Evolutionary conservation across 2,329 filamentous ascomycete species (phyloP).

Genomic region (Cordyceps tenuipes): DNA sequence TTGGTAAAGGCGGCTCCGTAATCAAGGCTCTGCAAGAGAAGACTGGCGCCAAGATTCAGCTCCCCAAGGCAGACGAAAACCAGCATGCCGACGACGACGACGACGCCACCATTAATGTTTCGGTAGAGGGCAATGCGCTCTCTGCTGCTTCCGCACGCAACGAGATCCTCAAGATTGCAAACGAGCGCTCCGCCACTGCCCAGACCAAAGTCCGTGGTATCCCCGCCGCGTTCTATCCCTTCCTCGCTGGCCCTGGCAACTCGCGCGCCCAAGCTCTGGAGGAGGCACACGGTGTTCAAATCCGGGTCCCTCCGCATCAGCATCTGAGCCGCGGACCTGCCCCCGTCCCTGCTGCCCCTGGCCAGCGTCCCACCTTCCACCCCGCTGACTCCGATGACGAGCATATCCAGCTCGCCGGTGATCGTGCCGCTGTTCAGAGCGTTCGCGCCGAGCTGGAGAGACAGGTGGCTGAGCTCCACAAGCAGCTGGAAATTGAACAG

Average conservation of each 20-base stretch:
- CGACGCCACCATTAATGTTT: conserved; percentile 74
- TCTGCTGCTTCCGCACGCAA: conserved; percentile 76
- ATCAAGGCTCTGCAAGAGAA: conserved; percentile 86
- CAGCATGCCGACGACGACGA: conserved; percentile 52
- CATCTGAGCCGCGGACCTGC: conserved; percentile 64
- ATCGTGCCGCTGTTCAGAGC: conserved; percentile 72
- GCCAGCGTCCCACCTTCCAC: conserved; percentile 60
- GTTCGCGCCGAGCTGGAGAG: conserved; percentile 75
- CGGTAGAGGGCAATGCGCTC: conserved; percentile 84
- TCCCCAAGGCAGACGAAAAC: conserved; percentile 70
- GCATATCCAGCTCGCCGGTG: conserved; percentile 78
- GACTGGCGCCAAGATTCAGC: conserved; percentile 82
- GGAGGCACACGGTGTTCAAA: conserved; percentile 67
- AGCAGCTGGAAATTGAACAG: conserved; percentile 68
- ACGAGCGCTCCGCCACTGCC: conserved; percentile 74
- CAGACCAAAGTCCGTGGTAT: conserved; percentile 76
- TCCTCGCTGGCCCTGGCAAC: conserved; percentile 77
- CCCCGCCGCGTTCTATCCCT: conserved; percentile 89
- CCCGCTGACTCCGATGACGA: conserved; percentile 60
- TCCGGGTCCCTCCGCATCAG: conserved; percentile 77
- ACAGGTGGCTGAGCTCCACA: conserved; percentile 65
- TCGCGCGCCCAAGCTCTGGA: conserved; percentile 59
- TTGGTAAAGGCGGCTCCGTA: conserved; percentile 81
- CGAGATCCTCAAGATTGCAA: conserved; percentile 79
- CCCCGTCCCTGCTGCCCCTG: conserved; percentile 51